phyloP scores from a whole-genome alignment of 2,329 filamentous ascomycete species.

The Beauveria caledonica region DNA sequence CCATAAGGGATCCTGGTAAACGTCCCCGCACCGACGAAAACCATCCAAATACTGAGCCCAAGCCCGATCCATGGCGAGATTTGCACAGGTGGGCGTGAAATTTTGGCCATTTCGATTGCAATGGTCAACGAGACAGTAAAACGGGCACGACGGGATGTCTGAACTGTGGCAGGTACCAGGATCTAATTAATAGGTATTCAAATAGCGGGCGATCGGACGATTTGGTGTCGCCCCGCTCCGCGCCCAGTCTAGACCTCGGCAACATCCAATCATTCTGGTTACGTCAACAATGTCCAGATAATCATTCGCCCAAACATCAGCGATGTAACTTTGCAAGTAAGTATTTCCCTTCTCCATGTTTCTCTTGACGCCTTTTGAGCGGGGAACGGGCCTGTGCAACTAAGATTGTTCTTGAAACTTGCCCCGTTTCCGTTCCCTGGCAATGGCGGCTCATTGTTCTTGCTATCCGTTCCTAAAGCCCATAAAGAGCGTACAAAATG shows the following conservation, averaged over 20 bases:
- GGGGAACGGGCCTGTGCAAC: no score
- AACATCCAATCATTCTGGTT: background rate
- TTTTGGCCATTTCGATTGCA: background rate
- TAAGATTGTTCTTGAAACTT: no score
- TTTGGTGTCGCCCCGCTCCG: background rate
- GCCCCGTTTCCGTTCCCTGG: no score
- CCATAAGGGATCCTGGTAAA: background rate
- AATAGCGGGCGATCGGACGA: no score
- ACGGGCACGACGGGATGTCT: background rate
- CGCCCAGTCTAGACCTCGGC: background rate
- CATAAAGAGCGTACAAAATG: no score
- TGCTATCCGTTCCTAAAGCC: no score
- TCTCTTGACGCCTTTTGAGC: no score
- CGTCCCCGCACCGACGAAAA: background rate
- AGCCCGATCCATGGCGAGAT: background rate
- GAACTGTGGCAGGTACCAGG: background rate
- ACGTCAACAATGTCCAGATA: background rate
- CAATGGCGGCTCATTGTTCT: no score
- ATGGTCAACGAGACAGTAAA: background rate
- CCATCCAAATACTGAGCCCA: background rate
- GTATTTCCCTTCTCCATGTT: background rate
- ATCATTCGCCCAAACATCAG: background rate
- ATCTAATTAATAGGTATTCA: background rate
- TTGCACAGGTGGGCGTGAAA: background rate
- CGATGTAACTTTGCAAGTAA: background rate